phyloP scores from a whole-genome alignment of 257 asterid species.

The Solanum tarijense region DNA sequence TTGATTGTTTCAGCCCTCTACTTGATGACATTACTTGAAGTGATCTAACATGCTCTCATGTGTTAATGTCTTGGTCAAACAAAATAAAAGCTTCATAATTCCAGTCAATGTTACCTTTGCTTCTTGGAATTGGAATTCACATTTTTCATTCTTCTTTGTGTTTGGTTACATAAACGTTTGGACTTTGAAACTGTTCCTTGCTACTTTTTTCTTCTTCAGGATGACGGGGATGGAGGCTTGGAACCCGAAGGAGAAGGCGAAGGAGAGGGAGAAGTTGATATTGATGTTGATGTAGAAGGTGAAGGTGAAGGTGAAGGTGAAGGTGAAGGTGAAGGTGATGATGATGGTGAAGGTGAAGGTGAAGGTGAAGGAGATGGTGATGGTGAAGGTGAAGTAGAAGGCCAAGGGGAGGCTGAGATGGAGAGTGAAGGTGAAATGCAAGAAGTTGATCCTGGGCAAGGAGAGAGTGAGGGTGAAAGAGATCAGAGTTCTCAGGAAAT shows the following conservation, averaged over 20 bases:
- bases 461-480: conserved; percentile 81
- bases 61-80: not conserved
- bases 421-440: conserved; percentile 73
- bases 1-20: not conserved
- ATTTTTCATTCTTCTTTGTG: not conserved
- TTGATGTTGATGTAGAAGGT: conserved; percentile 24
- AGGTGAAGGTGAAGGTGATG: conserved; percentile 32
- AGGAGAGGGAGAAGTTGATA: conserved; percentile 62
- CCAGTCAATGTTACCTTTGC: not conserved
- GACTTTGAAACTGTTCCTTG: not conserved
- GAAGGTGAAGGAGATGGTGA: conserved; percentile 68
- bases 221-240: conserved; percentile 66
- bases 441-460: conserved; percentile 44
- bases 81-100: not conserved
- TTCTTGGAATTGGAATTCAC: not conserved
- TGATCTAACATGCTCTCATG: not conserved
- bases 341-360: conserved; percentile 45
- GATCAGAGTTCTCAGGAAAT: conserved; percentile 74
- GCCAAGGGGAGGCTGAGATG: conserved; percentile 57
- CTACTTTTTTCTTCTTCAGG: not conserved
- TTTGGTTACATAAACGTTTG: not conserved
- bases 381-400: conserved; percentile 56
- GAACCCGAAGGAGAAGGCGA: conserved; percentile 46
- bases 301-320: conserved; percentile 36
- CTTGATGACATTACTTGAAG: not conserved